These are phyloP conservation scores for Barnettozyma sp. DNA, from an alignment of 805 yeast species.

Conservation along the genomic window DNA sequence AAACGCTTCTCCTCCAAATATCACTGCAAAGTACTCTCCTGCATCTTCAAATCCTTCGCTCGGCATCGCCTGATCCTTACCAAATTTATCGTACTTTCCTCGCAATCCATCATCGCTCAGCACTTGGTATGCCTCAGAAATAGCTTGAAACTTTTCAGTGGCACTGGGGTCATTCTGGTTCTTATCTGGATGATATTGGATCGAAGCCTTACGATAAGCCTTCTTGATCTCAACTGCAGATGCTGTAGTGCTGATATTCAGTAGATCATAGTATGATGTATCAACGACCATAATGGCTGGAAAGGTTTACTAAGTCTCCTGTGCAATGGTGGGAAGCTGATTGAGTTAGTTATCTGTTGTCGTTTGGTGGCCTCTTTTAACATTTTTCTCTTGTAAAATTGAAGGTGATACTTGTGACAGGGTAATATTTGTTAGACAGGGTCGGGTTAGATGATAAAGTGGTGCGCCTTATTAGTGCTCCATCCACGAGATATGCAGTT, in stretches of 20 bases:
- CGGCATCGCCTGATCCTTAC: slow-evolving; percentile 66
- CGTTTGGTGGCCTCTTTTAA: no score
- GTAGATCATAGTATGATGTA: slow-evolving; percentile 61
- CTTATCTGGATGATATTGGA: slow-evolving; percentile 75
- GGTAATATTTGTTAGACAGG: no score
- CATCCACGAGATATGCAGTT: no score
- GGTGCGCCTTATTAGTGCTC: no score
- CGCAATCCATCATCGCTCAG: slow-evolving; percentile 59
- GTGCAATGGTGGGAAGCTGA: neutral
- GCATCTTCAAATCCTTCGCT: slow-evolving; percentile 71
- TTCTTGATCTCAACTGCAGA: slow-evolving; percentile 64
- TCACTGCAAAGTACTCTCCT: slow-evolving; percentile 58
- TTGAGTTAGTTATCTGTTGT: no score
- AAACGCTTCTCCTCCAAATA: slow-evolving; percentile 89
- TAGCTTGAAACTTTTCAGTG: slow-evolving; percentile 57
- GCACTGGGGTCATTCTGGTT: slow-evolving; percentile 73
- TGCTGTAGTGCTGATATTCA: slow-evolving; percentile 53
- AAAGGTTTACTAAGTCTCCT: neutral
- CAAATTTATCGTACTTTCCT: slow-evolving; percentile 64
- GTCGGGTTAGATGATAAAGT: no score
- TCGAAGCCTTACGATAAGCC: slow-evolving; percentile 72
- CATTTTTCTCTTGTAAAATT: no score
- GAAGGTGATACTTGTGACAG: neutral
- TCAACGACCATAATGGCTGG: slow-evolving; percentile 55
- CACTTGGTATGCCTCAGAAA: slow-evolving; percentile 71